Evolutionary conservation across 176 grass and related monocot species (phyloP), one percentile per base, ranked within the genome.

Genomic region (Rhynchospora pubera): DNA sequence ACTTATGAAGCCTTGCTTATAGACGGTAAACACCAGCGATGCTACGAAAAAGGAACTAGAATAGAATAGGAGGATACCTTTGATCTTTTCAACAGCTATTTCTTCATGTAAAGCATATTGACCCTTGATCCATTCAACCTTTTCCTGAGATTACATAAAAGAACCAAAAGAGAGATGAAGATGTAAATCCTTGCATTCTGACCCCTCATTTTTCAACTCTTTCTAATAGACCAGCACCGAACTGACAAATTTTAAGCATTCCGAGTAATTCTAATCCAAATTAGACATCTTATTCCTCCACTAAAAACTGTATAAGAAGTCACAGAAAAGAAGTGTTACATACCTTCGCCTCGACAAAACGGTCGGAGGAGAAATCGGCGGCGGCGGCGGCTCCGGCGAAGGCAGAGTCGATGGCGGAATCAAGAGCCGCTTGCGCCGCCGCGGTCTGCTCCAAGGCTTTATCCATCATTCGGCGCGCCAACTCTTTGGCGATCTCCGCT

Each of bases 71-170:
- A 85, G 58, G 10, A 32, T 28, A 85, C 83, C 87, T 83, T 89
- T 85, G 28, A 89, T 85, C 68, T 89, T 89, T 48, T 19, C 69
- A 71, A 89, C 58, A 14, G 87, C 67, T 18, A 85, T 52, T 59
- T 82, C 87, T 62, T 89, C 83, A 47, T 84, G 77, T 57, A 8
- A 15, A 13, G 19, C 68, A 59, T 85, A 89, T 45, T 82, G 77
- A 21, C 43, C n/a, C 56, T 77, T 85, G 50, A 81, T 26, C 78
- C 39, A 63, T 70, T 89, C 78, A 66, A 85, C 9, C 7, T 68
- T 78, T 45, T 65, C 87, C 83, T 85, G 26, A 77, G 83, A 64
- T 45, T 30, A 14, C 30, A 85, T 9, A 52, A 57, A 79, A 70
- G 9, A 72, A 72, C 66, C 23, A 82, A 66, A 47, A 65, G 47